Evolutionary conservation across 306 rosid species (phyloP).

Genomic region (Carpinus viminea): DNA sequence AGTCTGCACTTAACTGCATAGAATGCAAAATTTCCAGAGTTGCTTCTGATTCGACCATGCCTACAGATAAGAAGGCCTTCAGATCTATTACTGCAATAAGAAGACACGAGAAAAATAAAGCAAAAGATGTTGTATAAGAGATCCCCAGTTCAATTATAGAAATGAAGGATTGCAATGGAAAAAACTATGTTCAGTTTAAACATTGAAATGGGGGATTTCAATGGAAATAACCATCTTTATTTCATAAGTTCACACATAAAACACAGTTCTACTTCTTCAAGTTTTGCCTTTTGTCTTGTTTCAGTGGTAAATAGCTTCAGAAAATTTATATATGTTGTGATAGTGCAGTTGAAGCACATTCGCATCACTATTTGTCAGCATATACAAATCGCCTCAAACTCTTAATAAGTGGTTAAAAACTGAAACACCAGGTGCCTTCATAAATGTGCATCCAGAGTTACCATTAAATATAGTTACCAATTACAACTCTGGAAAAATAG

Average conservation of each 20-base stretch:
- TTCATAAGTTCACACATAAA: neutral
- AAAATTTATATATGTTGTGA: neutral
- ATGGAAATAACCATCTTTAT: neutral
- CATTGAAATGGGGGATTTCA: neutral
- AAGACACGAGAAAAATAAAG: neutral
- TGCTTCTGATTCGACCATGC: conserved; percentile 5
- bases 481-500: too few relatives aligned
- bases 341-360: neutral
- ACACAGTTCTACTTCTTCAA: neutral
- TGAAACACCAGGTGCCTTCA: neutral
- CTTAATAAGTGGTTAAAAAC: neutral
- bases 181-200: neutral
- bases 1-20: conserved; percentile 39
- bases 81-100: neutral
- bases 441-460: neutral
- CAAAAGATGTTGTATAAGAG: neutral
- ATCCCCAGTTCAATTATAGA: neutral
- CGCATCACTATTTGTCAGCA: neutral
- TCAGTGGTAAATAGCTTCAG: neutral
- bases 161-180: neutral
- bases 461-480: neutral
- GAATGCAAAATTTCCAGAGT: conserved; percentile 1
- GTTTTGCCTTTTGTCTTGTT: neutral
- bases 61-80: conserved; percentile 14
- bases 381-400: neutral